These are phyloP conservation scores for Claviceps pazoutovae DNA, from an alignment of 2,329 filamentous ascomycete species.

Conservation along the genomic window DNA sequence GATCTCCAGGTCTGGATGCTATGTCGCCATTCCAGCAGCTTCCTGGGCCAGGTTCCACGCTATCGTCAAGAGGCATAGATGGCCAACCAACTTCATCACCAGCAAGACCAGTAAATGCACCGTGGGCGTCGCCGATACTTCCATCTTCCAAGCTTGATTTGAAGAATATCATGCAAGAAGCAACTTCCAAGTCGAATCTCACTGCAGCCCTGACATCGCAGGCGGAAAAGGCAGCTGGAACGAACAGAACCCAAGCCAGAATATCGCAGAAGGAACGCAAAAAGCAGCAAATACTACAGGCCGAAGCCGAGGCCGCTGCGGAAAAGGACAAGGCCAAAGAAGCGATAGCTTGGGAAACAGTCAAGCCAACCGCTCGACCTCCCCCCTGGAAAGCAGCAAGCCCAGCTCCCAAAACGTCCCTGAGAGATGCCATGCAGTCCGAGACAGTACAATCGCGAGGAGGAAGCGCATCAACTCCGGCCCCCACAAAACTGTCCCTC, in stretches of 20 bases:
- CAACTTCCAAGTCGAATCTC: conserved; percentile 37
- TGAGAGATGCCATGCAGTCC: conserved; percentile 33
- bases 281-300: conserved; percentile 58
- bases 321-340: conserved; percentile 15
- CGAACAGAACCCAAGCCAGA: conserved; percentile 36
- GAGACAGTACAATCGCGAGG: conserved; percentile 13
- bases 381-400: conserved; percentile 55
- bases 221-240: conserved; percentile 25
- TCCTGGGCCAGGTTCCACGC: not conserved
- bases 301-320: conserved; percentile 28
- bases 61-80: not conserved
- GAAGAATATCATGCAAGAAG: conserved; percentile 58
- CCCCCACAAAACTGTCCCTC: conserved; percentile 26
- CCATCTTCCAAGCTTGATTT: conserved; percentile 55
- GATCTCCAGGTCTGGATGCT: not conserved
- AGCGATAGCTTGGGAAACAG: conserved; percentile 31
- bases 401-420: conserved; percentile 31
- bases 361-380: conserved; percentile 22
- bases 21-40: not conserved
- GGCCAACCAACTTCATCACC: not conserved
- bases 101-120: conserved; percentile 19
- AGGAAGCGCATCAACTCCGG: conserved; percentile 14
- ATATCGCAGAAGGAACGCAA: conserved; percentile 90
- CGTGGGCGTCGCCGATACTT: conserved; percentile 38
- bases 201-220: conserved; percentile 41